Evolutionary conservation across 1,284 basidiomycete genomes (phyloP).

Genomic region (Rhodotorula sp.): DNA sequence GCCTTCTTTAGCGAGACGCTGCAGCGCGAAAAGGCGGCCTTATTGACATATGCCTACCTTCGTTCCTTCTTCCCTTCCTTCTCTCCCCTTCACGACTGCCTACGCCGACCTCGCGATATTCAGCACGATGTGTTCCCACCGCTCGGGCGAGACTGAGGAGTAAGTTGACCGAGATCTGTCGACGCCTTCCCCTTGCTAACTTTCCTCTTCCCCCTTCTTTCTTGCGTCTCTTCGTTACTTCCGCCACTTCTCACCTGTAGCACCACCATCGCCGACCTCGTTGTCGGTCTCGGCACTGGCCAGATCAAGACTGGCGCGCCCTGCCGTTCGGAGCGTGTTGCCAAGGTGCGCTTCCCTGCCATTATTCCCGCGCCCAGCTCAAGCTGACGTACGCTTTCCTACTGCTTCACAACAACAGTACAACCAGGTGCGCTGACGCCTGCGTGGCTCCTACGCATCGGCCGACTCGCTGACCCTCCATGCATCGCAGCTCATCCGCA

Average conservation of each 20-base stretch:
- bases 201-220: not conserved
- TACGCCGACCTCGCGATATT: not conserved
- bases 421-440: constrained; percentile 29
- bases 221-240: not conserved
- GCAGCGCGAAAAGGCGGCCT: too few species aligned
- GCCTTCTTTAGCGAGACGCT: too few species aligned
- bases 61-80: too few species aligned
- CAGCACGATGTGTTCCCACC: constrained; percentile 69
- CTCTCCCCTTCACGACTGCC: too few species aligned
- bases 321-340: constrained; percentile 45
- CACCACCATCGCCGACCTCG: constrained; percentile 95
- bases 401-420: constrained; percentile 10
- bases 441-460: too few species aligned
- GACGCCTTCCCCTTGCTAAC: not conserved
- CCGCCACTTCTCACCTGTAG: constrained; percentile 63
- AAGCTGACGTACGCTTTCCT: not conserved
- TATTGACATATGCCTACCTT: too few species aligned
- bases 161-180: constrained; percentile 3
- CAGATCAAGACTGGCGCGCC: constrained; percentile 92
- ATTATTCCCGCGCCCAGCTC: not conserved
- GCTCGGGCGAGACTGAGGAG: constrained; percentile 72
- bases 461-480: too few species aligned
- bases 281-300: constrained; percentile 86
- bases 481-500: constrained; percentile 37
- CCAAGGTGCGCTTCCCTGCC: constrained; percentile 38